phyloP scores from a whole-genome alignment of 2,329 filamentous ascomycete species.

The Paracorniculantispora psalliotae region DNA sequence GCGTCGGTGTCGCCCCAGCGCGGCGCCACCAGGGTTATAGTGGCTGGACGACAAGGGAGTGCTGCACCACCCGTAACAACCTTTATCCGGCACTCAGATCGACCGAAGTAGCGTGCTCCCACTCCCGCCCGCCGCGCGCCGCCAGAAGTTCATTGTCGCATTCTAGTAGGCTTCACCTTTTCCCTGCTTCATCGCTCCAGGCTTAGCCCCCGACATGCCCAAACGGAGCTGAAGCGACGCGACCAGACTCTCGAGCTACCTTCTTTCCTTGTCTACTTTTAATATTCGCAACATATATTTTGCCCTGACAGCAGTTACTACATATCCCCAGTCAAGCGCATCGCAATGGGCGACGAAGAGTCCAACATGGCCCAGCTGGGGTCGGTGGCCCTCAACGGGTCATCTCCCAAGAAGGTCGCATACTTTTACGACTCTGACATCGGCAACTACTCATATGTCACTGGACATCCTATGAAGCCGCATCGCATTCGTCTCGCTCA shows the following conservation, averaged over 20 bases:
- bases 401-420: conserved; percentile 72
- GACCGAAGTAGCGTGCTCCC: not conserved
- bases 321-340: not conserved
- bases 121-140: not conserved
- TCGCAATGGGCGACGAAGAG: conserved; percentile 33
- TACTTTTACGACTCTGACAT: conserved; percentile 99
- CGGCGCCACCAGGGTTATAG: not conserved
- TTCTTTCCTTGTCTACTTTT: not conserved
- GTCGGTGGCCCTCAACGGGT: conserved; percentile 42
- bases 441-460: conserved; percentile 95
- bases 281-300: not conserved
- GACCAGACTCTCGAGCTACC: not conserved
- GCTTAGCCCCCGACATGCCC: not conserved
- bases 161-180: not conserved
- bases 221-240: not conserved
- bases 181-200: not conserved
- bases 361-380: conserved; percentile 35
- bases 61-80: conserved; percentile 2
- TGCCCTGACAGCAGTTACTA: not conserved
- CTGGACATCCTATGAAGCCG: conserved; percentile 97
- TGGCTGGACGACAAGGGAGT: not conserved
- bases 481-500: conserved; percentile 94
- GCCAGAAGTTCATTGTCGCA: conserved; percentile 6
- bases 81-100: not conserved
- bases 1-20: not conserved